Conservation (phyloP, 345 rosid genomes). For the Odontarrhena argentea region DNA sequence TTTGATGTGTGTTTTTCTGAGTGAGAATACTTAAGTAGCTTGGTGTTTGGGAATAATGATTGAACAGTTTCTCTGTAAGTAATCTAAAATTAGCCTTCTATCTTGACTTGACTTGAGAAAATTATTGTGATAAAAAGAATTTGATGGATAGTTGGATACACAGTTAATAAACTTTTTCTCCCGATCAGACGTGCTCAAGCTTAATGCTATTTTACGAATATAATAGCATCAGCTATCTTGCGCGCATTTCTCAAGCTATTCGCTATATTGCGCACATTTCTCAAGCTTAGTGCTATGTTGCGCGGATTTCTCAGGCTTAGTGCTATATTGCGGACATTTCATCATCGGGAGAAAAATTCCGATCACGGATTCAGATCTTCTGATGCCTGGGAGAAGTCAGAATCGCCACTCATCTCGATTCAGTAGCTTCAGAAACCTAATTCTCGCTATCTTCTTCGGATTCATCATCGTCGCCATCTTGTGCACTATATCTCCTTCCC, state of each 20-base stretch:
- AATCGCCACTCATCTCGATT: slow-evolving; percentile 32
- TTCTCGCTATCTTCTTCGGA: slow-evolving; percentile 32
- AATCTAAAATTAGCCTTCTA: not conserved
- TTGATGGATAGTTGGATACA: too few relatives aligned
- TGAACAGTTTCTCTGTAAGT: slow-evolving; percentile 4
- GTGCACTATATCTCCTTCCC: slow-evolving; percentile 18
- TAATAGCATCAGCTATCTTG: not conserved
- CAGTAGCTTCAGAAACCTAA: slow-evolving; percentile 41
- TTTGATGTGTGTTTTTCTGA: slow-evolving; percentile 43
- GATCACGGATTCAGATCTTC: slow-evolving; percentile 10
- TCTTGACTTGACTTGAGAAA: not conserved
- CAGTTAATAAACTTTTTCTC: too few relatives aligned
- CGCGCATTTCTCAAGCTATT: not conserved
- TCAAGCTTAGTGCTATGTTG: too few relatives aligned
- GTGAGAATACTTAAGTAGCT: slow-evolving; percentile 18
- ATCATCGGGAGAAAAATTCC: too few relatives aligned
- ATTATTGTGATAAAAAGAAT: not conserved
- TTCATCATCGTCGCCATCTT: slow-evolving; percentile 12
- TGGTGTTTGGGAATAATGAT: slow-evolving; percentile 16
- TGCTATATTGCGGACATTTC: not conserved
- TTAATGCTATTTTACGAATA: not conserved
- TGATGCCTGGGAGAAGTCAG: slow-evolving; percentile 43
- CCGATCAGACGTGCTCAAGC: too few relatives aligned
- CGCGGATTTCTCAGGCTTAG: not conserved
- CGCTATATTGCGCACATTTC: not conserved